Base-by-base conservation (phyloP, 2,329 filamentous ascomycete species). In the Pseudogymnoascus sp. region DNA sequence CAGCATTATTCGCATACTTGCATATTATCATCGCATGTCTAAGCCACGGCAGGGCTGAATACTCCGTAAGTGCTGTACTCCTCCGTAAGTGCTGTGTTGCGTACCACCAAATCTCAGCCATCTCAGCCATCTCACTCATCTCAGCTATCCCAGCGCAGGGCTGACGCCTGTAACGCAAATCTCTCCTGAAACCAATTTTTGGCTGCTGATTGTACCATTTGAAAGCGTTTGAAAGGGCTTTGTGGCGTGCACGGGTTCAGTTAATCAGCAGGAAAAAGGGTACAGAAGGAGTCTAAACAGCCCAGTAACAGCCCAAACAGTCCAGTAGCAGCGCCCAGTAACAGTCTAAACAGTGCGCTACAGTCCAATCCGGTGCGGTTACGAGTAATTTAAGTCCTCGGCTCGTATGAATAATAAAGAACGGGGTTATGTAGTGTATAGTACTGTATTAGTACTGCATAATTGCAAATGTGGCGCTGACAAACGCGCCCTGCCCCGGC, bases 391-490 rank as follows among this genome's bases (percentile, higher is more conserved):
- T 34, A 34, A 28, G 49, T 21, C 34, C 28, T 34, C 28, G 49
- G 21, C 49, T 34, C 49, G 49, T 56, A 56, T 56, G 12, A 34
- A 34, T 34, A 34, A 34, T 34, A 34, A 43, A 28, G 25, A 34
- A 56, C 28, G 28, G 49, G 49, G n/a, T 46, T 46, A 14, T 23
- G 42, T 38, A n/a, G 12, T 11, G n/a, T 16, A 16, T 16, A 40
- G 38, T 18, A 5, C 38, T 16, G 37, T 3, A 38, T 38, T 16
- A 40, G 38, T 18, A 2, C 38, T 40, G 37, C 6, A 38, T 38
- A 34, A 34, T 14, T 56, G 49, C 49, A 34, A 56, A 56, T 56
- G n/a, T 56, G 49, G 49, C 49, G 49, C 49, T 56, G 49, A 56
- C 49, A 56, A 56, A 56, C 49, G 49, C 49, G 49, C 49, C 49